Evolutionary conservation across 805 yeast genomes (phyloP).

Genomic region (Vanderwaltozyma polyspora): DNA sequence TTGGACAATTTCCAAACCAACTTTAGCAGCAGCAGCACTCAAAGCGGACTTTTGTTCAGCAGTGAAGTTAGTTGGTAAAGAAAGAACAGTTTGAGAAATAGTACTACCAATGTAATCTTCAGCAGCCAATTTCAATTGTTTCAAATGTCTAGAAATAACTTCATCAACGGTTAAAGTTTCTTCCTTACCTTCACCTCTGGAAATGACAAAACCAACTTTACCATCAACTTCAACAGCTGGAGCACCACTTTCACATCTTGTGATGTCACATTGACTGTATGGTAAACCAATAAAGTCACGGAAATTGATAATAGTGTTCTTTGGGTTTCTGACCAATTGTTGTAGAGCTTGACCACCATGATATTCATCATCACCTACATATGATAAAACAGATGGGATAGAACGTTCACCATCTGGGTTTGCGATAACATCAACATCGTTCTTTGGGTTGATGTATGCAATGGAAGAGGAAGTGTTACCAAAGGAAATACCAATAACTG

Average conservation of each 20-base stretch:
- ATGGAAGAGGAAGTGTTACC: conserved; percentile 95
- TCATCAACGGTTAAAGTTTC: conserved; percentile 62
- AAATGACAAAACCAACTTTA: conserved; percentile 53
- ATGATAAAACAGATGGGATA: conserved; percentile 85
- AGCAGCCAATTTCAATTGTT: conserved; percentile 76
- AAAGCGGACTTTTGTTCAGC: conserved; percentile 61
- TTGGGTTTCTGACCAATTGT: conserved; percentile 83
- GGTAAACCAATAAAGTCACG: conserved; percentile 82
- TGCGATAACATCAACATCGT: conserved; percentile 82
- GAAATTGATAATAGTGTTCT: conserved; percentile 78
- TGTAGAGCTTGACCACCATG: conserved; percentile 95
- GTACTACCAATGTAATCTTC: conserved; percentile 79
- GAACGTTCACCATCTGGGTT: conserved; percentile 98
- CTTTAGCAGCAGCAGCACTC: conserved; percentile 47
- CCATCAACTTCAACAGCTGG: conserved; percentile 38
- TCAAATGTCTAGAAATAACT: conserved; percentile 72
- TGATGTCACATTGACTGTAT: conserved; percentile 57
- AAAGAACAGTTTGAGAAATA: conserved; percentile 73
- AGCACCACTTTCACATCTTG: conserved; percentile 49
- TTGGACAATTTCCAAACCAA: conserved; percentile 75
- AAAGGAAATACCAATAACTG: conserved; percentile 84
- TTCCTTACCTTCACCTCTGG: conserved; percentile 35
- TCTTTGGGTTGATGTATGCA: conserved; percentile 85
- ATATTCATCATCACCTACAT: conserved; percentile 89
- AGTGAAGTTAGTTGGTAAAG: conserved; percentile 83